These are phyloP conservation scores for Blastocystis sp. DNA, from an alignment of 352 stramenopile genomes.

Conservation along the genomic window DNA sequence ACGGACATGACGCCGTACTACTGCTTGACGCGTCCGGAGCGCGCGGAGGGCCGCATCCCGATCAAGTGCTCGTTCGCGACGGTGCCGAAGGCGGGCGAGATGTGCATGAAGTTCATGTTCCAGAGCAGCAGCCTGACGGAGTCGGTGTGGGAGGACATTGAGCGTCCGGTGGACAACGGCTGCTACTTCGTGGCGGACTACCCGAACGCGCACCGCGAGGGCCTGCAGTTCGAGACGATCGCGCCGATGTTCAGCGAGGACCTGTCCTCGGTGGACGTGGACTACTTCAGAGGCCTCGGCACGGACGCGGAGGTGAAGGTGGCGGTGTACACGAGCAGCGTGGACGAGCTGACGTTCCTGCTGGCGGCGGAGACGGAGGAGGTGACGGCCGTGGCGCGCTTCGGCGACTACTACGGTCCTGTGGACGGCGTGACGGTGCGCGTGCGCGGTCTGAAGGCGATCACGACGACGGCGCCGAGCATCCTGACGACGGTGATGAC, in stretches of 20 bases:
- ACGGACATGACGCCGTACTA: constrained; percentile 2
- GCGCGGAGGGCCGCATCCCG: constrained; percentile 2
- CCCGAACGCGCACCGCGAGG: background rate
- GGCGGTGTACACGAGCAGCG: background rate
- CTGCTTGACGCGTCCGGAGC: constrained; percentile 43
- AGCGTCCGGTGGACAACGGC: constrained; percentile 17
- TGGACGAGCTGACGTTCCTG: constrained; percentile 50
- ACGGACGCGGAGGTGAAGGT: background rate
- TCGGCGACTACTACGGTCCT: background rate
- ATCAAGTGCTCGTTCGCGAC: constrained; percentile 46
- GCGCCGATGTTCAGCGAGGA: constrained; percentile 13
- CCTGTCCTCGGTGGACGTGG: constrained; percentile 24
- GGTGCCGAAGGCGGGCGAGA: background rate
- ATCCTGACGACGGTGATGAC: constrained; percentile 52
- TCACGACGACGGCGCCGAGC: constrained; percentile 26
- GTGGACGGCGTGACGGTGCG: constrained; percentile 24
- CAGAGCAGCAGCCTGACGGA: background rate
- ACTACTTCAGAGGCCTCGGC: background rate
- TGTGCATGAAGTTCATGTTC: constrained; percentile 56
- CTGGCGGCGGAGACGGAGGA: constrained; percentile 1
- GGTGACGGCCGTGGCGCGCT: constrained; percentile 29
- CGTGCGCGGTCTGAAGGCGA: constrained; percentile 58
- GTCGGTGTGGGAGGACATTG: constrained; percentile 27
- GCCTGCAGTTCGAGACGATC: constrained; percentile 47
- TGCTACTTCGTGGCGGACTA: constrained; percentile 44